Conservation (phyloP, 2,329 filamentous ascomycete genomes). For the Bipolaris bicolor region DNA sequence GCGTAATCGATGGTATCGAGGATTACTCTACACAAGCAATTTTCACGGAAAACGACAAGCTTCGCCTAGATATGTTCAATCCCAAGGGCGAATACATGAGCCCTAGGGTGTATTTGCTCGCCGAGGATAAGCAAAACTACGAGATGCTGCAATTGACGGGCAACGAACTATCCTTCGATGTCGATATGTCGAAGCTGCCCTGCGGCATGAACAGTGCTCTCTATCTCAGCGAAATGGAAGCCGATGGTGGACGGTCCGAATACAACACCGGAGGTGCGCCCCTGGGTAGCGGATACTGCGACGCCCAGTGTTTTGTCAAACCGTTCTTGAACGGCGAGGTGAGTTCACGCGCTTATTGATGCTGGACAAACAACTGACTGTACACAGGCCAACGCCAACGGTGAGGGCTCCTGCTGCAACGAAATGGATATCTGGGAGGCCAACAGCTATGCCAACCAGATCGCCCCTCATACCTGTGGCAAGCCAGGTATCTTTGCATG, state of each 20-base stretch:
- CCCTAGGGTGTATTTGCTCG: constrained; percentile 69
- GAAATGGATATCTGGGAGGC: constrained; percentile 65
- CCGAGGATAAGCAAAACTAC: constrained; percentile 63
- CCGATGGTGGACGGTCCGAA: constrained; percentile 41
- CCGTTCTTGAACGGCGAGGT: constrained; percentile 48
- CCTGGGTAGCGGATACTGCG: constrained; percentile 66
- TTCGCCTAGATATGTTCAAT: constrained; percentile 55
- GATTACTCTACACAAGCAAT: constrained; percentile 63
- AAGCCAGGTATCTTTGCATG: constrained; percentile 52
- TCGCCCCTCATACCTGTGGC: constrained; percentile 60
- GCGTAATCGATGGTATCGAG: constrained; percentile 61
- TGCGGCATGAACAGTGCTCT: constrained; percentile 52
- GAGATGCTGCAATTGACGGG: constrained; percentile 69
- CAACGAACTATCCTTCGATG: constrained; percentile 74
- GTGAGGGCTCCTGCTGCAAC: constrained; percentile 58
- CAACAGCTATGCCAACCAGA: constrained; percentile 54
- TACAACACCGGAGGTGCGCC: constrained; percentile 59
- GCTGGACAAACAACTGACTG: constrained; percentile 44
- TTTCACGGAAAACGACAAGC: constrained; percentile 55
- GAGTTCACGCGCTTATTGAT: constrained; percentile 14
- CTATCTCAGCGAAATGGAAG: constrained; percentile 50
- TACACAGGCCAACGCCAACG: constrained; percentile 50
- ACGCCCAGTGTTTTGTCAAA: constrained; percentile 54
- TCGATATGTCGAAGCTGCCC: constrained; percentile 60
- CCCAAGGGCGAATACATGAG: constrained; percentile 47